Conservation (phyloP, 805 yeast genomes). For the Metschnikowia picachoensis region DNA sequence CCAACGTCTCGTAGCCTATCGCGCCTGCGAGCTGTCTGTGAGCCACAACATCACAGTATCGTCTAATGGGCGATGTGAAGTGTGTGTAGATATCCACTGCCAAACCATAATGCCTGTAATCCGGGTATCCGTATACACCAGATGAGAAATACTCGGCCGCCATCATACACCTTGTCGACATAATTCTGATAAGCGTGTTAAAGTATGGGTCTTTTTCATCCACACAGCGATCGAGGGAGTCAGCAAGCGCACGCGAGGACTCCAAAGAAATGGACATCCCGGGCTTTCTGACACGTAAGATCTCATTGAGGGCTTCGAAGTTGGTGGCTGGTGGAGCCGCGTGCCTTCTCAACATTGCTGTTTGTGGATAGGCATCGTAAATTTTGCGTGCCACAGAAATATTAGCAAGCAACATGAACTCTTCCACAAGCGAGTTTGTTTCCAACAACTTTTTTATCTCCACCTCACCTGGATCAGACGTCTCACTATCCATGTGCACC, state of each 20-base stretch:
- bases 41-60: constrained; percentile 96
- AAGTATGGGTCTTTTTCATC: constrained; percentile 85
- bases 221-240: constrained; percentile 82
- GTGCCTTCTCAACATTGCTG: constrained; percentile 97
- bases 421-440: constrained; percentile 95
- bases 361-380: constrained; percentile 90
- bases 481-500: constrained; percentile 94
- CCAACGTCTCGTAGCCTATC: constrained; percentile 84
- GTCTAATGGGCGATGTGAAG: constrained; percentile 96
- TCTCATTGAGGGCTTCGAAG: constrained; percentile 85
- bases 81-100: constrained; percentile 98
- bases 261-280: constrained; percentile 73
- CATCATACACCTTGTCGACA: constrained; percentile 99
- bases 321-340: constrained; percentile 96
- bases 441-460: constrained; percentile 85
- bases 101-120: constrained; percentile 92
- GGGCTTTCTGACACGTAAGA: constrained; percentile 71
- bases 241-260: constrained; percentile 87
- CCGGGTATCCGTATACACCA: constrained; percentile 85
- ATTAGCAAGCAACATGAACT: constrained; percentile 96
- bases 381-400: constrained; percentile 93
- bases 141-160: constrained; percentile 97
- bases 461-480: constrained; percentile 94
- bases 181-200: constrained; percentile 87
- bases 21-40: constrained; percentile 99